phyloP scores from a whole-genome alignment of 176 grass and related monocot genomes.

The sorghum (Sorghum bicolor) region Sorghum_bicolor_NCBIv3 NC_012876.2:6221001-6221500 shows the following conservation, averaged over 20 bases:
- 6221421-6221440: conserved; percentile 15
- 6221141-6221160: too few species aligned
- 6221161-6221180: too few species aligned
- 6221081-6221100: neutral
- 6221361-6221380: neutral
- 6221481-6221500: neutral
- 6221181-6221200: neutral
- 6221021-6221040: neutral
- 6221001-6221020: neutral
- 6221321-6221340: neutral
- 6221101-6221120: neutral
- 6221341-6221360: neutral
- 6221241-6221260: too few species aligned
- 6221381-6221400: neutral
- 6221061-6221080: too few species aligned
- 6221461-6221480: conserved; percentile 9
- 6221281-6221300: neutral
- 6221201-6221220: too few species aligned
- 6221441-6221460: conserved; percentile 13
- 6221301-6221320: neutral
- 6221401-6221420: neutral
- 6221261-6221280: too few species aligned
- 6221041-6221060: neutral
- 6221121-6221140: neutral
- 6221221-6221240: neutral